Evolutionary conservation across 768 basidiomycete genomes (phyloP).

Genomic region (Boletellus ananas): DNA sequence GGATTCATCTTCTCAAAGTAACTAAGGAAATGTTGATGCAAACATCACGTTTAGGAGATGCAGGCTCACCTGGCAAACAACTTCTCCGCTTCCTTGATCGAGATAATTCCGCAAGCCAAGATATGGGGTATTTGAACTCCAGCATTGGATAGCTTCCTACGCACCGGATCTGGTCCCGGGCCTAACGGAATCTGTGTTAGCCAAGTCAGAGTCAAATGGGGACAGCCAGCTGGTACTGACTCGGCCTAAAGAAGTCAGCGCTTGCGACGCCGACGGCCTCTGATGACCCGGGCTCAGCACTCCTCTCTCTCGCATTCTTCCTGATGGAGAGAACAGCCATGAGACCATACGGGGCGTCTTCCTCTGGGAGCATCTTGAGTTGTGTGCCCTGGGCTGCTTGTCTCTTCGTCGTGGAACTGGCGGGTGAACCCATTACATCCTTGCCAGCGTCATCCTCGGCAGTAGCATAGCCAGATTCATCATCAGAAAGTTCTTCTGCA

Average conservation of each 20-base stretch:
- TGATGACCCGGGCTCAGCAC: constrained; percentile 42
- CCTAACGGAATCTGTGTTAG: constrained; percentile 28
- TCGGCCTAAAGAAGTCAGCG: constrained; percentile 62
- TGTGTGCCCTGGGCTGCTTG: constrained; percentile 35
- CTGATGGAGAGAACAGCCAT: constrained; percentile 63
- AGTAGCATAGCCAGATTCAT: constrained; percentile 31
- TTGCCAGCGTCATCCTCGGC: constrained; percentile 21
- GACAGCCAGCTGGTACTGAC: constrained; percentile 35
- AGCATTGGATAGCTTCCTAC: constrained; percentile 35
- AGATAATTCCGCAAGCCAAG: constrained; percentile 58
- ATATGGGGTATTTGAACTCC: constrained; percentile 61
- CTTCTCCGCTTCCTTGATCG: constrained; percentile 61
- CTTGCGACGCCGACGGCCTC: constrained; percentile 63
- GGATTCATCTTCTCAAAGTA: constrained; percentile 78
- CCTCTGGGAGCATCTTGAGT: constrained; percentile 55
- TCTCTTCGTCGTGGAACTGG: constrained; percentile 37
- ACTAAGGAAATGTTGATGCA: constrained; percentile 34
- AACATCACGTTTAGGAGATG: neutral
- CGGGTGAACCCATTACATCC: constrained; percentile 28
- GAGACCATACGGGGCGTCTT: constrained; percentile 68
- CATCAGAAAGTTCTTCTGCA: constrained; percentile 33
- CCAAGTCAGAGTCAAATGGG: neutral
- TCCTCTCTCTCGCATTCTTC: constrained; percentile 38
- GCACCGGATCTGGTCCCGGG: constrained; percentile 39
- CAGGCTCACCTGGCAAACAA: constrained; percentile 63